Evolutionary conservation across 208 protist species (phyloP).

Genomic region (Leishmania arabica): DNA sequence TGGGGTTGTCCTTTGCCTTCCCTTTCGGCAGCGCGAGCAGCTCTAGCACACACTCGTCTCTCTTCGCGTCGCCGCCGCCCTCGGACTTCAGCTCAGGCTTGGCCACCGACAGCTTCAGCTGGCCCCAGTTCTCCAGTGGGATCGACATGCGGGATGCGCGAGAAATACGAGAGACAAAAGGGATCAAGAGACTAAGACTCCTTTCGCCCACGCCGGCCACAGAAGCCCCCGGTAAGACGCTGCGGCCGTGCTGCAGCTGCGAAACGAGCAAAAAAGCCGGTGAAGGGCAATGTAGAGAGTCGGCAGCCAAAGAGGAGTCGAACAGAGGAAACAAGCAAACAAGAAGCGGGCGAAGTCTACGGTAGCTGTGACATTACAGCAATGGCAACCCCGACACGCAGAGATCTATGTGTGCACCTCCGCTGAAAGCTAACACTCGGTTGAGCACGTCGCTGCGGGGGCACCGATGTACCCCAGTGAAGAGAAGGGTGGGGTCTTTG

Average conservation of each 20-base stretch:
- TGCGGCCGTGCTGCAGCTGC: neutral
- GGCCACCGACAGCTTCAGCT: conserved; percentile 40
- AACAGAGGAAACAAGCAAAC: neutral
- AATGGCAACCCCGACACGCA: neutral
- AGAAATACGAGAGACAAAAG: neutral
- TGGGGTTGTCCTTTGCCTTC: conserved; percentile 47
- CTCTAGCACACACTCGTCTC: conserved; percentile 33
- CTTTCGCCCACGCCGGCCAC: neutral
- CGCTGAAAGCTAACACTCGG: too few relatives aligned
- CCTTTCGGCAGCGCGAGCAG: conserved; percentile 63
- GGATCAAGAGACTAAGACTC: neutral
- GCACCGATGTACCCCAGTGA: neutral
- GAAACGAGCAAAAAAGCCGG: neutral
- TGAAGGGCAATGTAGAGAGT: neutral
- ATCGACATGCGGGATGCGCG: conserved; percentile 24
- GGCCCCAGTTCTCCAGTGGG: conserved; percentile 84
- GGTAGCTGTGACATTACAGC: neutral
- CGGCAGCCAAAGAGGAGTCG: too few relatives aligned
- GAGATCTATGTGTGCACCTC: neutral
- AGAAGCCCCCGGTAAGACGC: neutral
- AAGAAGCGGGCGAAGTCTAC: neutral
- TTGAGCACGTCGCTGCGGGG: too few relatives aligned
- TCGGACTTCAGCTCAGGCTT: conserved; percentile 40
- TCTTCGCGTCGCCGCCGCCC: conserved; percentile 17
- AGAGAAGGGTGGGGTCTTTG: neutral